A percentile compares a stretch with the other conserved stretches of the same genome.
Evolutionary conservation across 495 filamentous ascomycete genomes (phyloP).

Genomic region (Neurospora sp.): DNA sequence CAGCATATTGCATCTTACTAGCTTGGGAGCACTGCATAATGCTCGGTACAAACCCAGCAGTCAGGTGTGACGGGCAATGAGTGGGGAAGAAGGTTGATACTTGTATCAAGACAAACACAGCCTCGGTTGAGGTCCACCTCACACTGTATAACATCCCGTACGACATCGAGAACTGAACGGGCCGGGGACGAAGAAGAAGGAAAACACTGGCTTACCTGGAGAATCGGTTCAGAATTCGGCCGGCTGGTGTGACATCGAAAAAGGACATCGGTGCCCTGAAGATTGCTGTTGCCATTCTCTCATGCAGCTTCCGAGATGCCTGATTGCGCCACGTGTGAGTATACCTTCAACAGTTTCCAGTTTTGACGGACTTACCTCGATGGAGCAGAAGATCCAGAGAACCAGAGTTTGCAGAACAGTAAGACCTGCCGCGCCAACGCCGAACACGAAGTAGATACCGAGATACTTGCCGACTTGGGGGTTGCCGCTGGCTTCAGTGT

Average conservation of each 20-base stretch:
- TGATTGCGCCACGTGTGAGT: constrained; percentile 23
- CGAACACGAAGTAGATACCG: constrained; percentile 89
- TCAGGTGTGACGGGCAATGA: background rate
- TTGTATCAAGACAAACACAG: background rate
- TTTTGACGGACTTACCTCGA: constrained; percentile 53
- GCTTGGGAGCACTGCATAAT: constrained; percentile 1
- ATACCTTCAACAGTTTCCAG: background rate
- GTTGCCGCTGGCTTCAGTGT: constrained; percentile 56
- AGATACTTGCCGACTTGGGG: constrained; percentile 78
- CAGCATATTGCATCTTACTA: constrained; percentile 14
- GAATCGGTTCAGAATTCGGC: constrained; percentile 92
- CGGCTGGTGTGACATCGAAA: constrained; percentile 97
- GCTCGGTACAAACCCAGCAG: constrained; percentile 1
- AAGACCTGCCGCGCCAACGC: constrained; percentile 74
- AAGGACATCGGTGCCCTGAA: constrained; percentile 98
- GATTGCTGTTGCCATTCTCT: constrained; percentile 95
- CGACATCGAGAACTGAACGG: constrained; percentile 1
- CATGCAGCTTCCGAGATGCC: constrained; percentile 92
- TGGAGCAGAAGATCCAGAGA: constrained; percentile 98
- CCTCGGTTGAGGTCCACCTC: constrained; percentile 9
- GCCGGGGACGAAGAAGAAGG: background rate
- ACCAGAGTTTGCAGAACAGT: constrained; percentile 90
- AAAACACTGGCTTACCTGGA: constrained; percentile 53
- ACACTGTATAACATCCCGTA: constrained; percentile 9
- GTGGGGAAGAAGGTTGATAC: background rate